Conservation (phyloP, 345 rosid genomes). For the Eucalyptus fibrosa region DNA sequence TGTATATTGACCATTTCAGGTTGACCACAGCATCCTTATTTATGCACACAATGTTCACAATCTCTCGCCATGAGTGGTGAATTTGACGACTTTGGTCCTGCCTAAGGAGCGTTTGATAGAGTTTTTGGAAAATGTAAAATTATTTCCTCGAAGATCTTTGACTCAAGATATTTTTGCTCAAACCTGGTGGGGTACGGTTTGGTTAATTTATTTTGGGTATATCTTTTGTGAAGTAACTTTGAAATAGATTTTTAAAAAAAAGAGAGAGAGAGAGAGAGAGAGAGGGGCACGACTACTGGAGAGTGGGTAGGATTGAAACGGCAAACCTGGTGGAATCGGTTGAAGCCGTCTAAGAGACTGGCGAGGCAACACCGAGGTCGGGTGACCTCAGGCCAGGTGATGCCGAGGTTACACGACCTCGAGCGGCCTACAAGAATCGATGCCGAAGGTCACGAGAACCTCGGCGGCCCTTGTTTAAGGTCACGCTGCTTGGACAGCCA, state of each 20-base stretch:
- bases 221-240: not conserved
- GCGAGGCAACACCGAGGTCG: not conserved
- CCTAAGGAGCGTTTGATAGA: not conserved
- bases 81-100: not conserved
- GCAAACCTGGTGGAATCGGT: not conserved
- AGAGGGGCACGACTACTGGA: not conserved
- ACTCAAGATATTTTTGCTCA: not conserved
- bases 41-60: not conserved
- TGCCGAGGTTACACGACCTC: not conserved
- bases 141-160: not conserved
- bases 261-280: fast-evolving
- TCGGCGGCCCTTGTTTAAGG: not conserved
- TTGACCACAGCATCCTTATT: not conserved
- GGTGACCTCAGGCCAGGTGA: not conserved
- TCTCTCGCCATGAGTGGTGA: not conserved
- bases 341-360: too few species aligned
- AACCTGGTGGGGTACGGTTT: not conserved
- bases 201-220: not conserved
- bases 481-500: not conserved
- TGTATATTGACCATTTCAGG: not conserved
- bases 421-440: not conserved
- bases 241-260: too few species aligned
- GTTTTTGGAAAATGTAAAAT: not conserved
- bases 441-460: not conserved
- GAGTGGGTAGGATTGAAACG: not conserved